Evolutionary conservation across 257 asterid genomes (phyloP).

Genomic region (Penstemon davidsonii): DNA sequence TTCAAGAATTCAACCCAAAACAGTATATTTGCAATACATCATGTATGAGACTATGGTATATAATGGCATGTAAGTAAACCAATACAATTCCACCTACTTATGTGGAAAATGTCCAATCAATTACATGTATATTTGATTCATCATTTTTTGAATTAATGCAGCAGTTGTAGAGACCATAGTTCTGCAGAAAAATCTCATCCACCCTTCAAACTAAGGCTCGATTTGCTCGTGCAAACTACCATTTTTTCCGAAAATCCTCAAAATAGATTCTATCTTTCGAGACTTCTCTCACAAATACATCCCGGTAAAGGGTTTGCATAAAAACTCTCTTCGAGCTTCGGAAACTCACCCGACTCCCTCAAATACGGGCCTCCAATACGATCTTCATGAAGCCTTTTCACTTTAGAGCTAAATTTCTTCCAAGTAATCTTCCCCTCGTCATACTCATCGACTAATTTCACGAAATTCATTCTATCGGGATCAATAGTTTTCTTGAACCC

Average conservation of each 20-base stretch:
- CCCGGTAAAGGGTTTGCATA: constrained; percentile 93
- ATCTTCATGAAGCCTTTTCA: constrained; percentile 67
- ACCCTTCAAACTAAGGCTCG: background rate
- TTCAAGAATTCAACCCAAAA: too few species aligned
- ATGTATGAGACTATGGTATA: constrained; percentile 18
- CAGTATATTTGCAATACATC: background rate
- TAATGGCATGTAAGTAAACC: constrained; percentile 15
- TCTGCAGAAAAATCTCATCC: constrained; percentile 8
- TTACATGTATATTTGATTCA: background rate
- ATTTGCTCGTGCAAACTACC: background rate
- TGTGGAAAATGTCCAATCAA: constrained; percentile 35
- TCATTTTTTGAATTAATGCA: constrained; percentile 5
- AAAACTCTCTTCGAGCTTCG: constrained; percentile 91
- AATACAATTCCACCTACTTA: constrained; percentile 27
- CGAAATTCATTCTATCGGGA: constrained; percentile 87
- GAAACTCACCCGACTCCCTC: constrained; percentile 85
- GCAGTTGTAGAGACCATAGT: background rate
- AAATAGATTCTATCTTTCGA: constrained; percentile 30
- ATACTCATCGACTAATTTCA: constrained; percentile 74
- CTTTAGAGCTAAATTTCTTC: constrained; percentile 80
- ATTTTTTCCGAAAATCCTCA: too few species aligned
- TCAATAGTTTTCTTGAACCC: constrained; percentile 83
- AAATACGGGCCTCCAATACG: constrained; percentile 78
- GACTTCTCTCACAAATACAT: constrained; percentile 74
- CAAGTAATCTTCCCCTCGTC: constrained; percentile 73